A percentile compares a stretch with the other conserved stretches of the same genome.
These are phyloP conservation scores for Scleroderma bovista DNA, from an alignment of 768 basidiomycete genomes.

Conservation along the genomic window DNA sequence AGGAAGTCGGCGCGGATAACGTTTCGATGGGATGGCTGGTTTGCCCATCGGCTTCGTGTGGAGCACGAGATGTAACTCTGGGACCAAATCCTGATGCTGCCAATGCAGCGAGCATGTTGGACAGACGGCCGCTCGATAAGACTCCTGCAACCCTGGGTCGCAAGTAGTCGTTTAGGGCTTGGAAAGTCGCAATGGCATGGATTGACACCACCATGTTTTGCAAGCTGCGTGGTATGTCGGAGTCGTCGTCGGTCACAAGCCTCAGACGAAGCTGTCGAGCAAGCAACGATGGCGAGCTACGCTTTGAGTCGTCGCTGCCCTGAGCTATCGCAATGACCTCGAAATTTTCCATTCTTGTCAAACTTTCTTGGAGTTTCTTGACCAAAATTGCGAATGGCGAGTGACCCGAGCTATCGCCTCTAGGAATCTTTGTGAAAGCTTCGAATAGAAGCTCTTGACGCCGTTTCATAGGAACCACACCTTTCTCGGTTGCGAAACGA, in stretches of 20 bases:
- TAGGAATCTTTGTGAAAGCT: conserved; percentile 59
- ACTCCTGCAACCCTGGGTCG: conserved; percentile 82
- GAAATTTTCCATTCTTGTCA: conserved; percentile 93
- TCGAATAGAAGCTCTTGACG: conserved; percentile 80
- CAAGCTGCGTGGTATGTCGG: conserved; percentile 79
- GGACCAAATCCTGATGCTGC: conserved; percentile 69
- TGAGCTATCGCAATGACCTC: conserved; percentile 89
- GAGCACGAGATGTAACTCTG: conserved; percentile 36
- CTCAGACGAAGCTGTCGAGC: conserved; percentile 88
- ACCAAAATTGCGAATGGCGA: conserved; percentile 74
- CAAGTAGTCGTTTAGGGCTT: conserved; percentile 93
- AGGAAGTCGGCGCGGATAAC: conserved; percentile 23
- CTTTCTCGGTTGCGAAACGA: conserved; percentile 70
- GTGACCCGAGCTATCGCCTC: conserved; percentile 38
- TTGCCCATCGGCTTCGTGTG: conserved; percentile 29
- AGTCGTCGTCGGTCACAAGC: conserved; percentile 83
- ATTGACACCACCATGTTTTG: conserved; percentile 95
- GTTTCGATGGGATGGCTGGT: conserved; percentile 27
- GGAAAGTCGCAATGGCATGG: conserved; percentile 97
- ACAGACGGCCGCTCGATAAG: conserved; percentile 57
- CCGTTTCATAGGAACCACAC: conserved; percentile 55
- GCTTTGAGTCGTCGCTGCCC: conserved; percentile 81
- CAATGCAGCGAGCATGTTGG: conserved; percentile 88
- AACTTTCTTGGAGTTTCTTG: conserved; percentile 92
- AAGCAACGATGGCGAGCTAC: conserved; percentile 86